Evolutionary conservation across 768 basidiomycete species (phyloP), one percentile per base, ranked within the genome.

Genomic region (Russula foetens): DNA sequence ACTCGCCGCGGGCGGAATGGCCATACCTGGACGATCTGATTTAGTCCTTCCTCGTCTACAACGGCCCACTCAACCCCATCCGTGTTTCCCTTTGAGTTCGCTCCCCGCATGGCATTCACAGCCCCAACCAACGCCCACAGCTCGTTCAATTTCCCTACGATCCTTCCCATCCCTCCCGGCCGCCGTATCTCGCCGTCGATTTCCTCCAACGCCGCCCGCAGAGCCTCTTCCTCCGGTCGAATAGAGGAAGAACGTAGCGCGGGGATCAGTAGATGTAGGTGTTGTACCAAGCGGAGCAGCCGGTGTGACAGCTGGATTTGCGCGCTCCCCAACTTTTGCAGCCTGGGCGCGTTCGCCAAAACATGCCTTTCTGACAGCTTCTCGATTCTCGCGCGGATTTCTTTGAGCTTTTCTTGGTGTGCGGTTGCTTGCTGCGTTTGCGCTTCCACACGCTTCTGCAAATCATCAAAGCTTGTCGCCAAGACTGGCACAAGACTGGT

Each of bases 121-220:
- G 87, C 84, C 4, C 90, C 90, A 9, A 93, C 79, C 15, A 90
- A 75, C 17, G 89, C 90, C 92, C 92, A 94, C 28, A 94, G 74
- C 69, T 93, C 92, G 64, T 88, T 90, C 68, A 90, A 69, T 68
- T 88, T 89, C 46, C 84, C 84, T 35, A 82, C 79, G 73, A 87
- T 76, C 67, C 86, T 73, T 53, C 86, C 82, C 69, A 76, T 72
- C 12, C 74, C 78, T 2, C 79, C 78, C 0, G 75, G 76, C 57
- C 74, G 66, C 44, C 81, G 80, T 61, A 92, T 69, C 69, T 92
- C 90, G 55, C 85, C 85, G 67, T 86, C 83, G 52, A 92, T 78
- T 63, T 84, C 83, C 69, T 93, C 91, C 28, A 93, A 74, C 63
- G 75, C 77, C 1, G 81, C 80, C 23, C 90, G 79, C 56, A 94